These are phyloP conservation scores for Fusarium sp. DNA, from an alignment of 2,329 filamentous ascomycete genomes.

Conservation along the genomic window DNA sequence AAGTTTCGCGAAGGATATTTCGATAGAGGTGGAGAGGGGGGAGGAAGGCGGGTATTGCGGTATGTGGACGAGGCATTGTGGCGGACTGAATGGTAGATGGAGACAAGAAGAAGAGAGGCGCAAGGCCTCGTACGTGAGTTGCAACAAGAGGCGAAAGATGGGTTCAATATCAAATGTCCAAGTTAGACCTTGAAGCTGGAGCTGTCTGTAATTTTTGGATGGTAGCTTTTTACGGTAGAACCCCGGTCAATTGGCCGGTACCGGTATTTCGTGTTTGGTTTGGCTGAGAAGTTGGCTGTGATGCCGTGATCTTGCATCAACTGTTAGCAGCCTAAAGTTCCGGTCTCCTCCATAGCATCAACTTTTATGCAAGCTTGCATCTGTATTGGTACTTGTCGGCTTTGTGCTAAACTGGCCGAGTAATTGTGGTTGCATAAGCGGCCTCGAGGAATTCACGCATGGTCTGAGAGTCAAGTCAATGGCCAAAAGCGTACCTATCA, in stretches of 20 bases:
- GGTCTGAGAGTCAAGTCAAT: constrained; percentile 19
- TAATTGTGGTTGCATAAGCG: constrained; percentile 40
- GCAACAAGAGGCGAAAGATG: not conserved
- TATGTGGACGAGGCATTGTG: constrained; percentile 47
- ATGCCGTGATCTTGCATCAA: not conserved
- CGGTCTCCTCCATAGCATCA: not conserved
- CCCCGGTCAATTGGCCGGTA: constrained; percentile 12
- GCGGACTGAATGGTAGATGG: not conserved
- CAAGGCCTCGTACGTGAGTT: constrained; percentile 9
- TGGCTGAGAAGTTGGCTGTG: too few relatives aligned
- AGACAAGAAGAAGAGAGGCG: constrained; percentile 2
- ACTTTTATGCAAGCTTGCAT: not conserved
- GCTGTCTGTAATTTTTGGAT: constrained; percentile 13
- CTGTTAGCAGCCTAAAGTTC: too few relatives aligned
- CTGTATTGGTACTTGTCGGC: not conserved
- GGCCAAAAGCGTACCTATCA: constrained; percentile 20
- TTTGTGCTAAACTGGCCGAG: constrained; percentile 23
- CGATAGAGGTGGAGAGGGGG: constrained; percentile 61
- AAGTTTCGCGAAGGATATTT: constrained; percentile 68
- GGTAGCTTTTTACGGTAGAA: constrained; percentile 24
- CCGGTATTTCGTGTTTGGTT: too few relatives aligned
- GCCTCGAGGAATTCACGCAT: constrained; percentile 22
- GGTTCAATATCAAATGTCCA: not conserved
- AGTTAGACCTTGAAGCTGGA: not conserved
- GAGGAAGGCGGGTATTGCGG: constrained; percentile 42